Evolutionary conservation across 768 basidiomycete species (phyloP).

Genomic region (Leccinellum luteum): DNA sequence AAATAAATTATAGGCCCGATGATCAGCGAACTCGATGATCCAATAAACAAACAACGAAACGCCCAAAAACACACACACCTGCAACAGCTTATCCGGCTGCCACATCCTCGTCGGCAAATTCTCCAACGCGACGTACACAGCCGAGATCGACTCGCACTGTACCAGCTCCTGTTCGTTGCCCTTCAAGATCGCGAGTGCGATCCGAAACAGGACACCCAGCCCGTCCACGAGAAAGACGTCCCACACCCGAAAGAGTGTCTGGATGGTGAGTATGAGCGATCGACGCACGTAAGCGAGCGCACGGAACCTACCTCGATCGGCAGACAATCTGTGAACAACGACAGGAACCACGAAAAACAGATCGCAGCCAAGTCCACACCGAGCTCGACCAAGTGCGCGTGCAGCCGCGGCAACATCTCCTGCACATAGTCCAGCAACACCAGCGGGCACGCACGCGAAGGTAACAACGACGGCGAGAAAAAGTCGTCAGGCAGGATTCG

Average conservation of each 20-base stretch:
- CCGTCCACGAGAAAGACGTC: constrained; percentile 94
- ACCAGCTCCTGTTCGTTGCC: constrained; percentile 82
- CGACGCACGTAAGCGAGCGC: no score
- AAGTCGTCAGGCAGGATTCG: constrained; percentile 88
- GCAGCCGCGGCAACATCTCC: constrained; percentile 71
- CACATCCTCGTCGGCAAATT: constrained; percentile 91
- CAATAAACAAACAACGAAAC: no score
- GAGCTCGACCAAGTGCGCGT: constrained; percentile 70
- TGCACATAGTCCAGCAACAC: constrained; percentile 88
- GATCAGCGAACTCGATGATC: no score
- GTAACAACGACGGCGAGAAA: constrained; percentile 88
- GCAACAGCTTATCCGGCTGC: constrained; percentile 87
- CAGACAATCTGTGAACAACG: constrained; percentile 87
- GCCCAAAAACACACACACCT: constrained; percentile 86
- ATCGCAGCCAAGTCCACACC: constrained; percentile 92
- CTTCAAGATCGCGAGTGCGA: constrained; percentile 84
- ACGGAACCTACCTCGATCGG: constrained; percentile 79
- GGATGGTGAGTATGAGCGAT: constrained; percentile 23
- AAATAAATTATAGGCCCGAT: no score
- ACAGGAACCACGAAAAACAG: constrained; percentile 92
- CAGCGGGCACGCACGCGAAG: constrained; percentile 90
- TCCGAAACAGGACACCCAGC: constrained; percentile 85
- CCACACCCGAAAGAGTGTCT: constrained; percentile 94
- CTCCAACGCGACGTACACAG: constrained; percentile 86
- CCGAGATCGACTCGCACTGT: constrained; percentile 79